These are phyloP conservation scores for Flammula alnicola DNA, from an alignment of 1,284 basidiomycete genomes.

Conservation along the genomic window DNA sequence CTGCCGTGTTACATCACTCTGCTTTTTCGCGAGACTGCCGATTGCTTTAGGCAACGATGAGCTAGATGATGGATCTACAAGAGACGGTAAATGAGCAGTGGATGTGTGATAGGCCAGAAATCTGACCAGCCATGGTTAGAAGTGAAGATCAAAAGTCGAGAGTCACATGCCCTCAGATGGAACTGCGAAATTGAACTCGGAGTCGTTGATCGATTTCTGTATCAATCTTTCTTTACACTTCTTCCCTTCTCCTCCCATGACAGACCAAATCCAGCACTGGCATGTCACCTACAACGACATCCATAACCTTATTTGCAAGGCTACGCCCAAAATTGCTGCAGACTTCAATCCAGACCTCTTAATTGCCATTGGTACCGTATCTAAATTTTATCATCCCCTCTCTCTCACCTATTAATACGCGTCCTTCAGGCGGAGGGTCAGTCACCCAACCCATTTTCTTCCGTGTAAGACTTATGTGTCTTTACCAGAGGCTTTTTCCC, in stretches of 20 bases:
- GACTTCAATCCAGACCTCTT: constrained; percentile 80
- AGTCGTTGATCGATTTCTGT: constrained; percentile 16
- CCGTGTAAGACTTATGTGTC: constrained; percentile 3
- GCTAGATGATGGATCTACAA: constrained; percentile 24
- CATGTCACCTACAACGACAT: constrained; percentile 84
- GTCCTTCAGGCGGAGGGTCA: constrained; percentile 73
- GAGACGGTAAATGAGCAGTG: constrained; percentile 22
- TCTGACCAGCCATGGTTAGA: constrained; percentile 30
- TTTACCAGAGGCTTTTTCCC: constrained; percentile 86
- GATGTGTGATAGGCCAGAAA: constrained; percentile 9
- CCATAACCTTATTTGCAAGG: constrained; percentile 75
- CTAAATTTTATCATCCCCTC: constrained; percentile 3
- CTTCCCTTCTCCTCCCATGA: constrained; percentile 33
- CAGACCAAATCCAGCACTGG: constrained; percentile 58
- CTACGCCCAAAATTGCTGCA: constrained; percentile 62
- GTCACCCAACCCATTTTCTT: constrained; percentile 35
- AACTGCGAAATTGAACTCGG: constrained; percentile 5
- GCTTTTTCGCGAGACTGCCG: constrained; percentile 73
- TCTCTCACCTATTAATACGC: constrained; percentile 15
- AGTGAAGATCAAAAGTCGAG: constrained; percentile 11
- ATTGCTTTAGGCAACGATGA: constrained; percentile 59
- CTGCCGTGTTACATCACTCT: constrained; percentile 69
- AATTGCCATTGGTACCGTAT: constrained; percentile 74
- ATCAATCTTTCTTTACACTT: too few relatives aligned
- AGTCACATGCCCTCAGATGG: constrained; percentile 7